These are phyloP conservation scores for Penicillium parvum DNA, from an alignment of 495 filamentous ascomycete species.

Conservation along the genomic window DNA sequence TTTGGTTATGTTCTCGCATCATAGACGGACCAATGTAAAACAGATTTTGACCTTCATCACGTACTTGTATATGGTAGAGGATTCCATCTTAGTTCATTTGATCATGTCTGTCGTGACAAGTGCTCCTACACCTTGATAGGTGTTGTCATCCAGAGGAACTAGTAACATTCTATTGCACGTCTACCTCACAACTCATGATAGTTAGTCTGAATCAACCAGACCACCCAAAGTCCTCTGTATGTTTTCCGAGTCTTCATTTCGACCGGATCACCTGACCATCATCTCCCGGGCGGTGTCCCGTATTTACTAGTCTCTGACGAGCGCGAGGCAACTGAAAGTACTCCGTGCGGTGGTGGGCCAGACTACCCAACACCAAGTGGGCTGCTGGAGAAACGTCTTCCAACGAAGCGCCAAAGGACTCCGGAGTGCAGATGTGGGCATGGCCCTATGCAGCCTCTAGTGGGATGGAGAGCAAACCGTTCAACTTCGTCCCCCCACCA, in stretches of 20 bases:
- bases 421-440: constrained; percentile 14
- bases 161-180: no score
- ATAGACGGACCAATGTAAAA: constrained; percentile 49
- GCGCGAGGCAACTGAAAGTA: constrained; percentile 9
- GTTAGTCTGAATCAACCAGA: no score
- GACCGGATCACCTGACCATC: neutral
- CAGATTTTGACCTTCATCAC: constrained; percentile 26
- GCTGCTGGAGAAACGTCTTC: constrained; percentile 6
- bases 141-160: no score
- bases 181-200: no score
- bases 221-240: constrained; percentile 6
- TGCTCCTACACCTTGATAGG: no score
- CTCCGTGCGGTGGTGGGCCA: constrained; percentile 3
- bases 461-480: constrained; percentile 8
- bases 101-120: no score
- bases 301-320: neutral
- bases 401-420: constrained; percentile 8
- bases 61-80: neutral
- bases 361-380: neutral
- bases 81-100: no score
- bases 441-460: constrained; percentile 11
- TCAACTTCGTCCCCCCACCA: constrained; percentile 8
- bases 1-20: constrained; percentile 37
- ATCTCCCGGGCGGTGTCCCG: neutral
- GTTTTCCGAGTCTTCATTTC: neutral